A percentile compares a stretch with the other conserved stretches of the same genome.
phyloP scores from a whole-genome alignment of 2,329 filamentous ascomycete species.

The Chalaropsis thielavioides region DNA sequence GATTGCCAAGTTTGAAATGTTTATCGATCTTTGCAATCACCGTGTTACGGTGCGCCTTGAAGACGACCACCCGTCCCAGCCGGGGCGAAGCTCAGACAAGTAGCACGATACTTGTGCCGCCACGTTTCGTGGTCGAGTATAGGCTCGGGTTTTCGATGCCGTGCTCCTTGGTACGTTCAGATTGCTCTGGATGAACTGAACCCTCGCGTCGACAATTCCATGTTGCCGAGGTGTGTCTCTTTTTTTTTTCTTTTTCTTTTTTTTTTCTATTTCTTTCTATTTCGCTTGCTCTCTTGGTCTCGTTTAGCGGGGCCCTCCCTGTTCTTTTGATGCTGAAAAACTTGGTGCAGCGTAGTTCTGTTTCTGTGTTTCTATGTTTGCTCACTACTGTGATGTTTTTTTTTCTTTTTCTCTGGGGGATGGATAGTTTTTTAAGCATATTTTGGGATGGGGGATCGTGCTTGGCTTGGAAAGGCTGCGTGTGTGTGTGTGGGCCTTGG shows the following conservation, averaged over 20 bases:
- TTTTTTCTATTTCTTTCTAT: background rate
- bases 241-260: background rate
- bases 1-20: conserved; percentile 52
- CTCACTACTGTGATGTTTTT: background rate
- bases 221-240: background rate
- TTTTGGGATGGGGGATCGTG: background rate
- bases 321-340: background rate
- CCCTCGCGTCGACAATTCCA: background rate
- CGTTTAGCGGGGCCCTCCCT: background rate
- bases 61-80: conserved; percentile 20
- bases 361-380: background rate
- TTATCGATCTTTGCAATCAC: conserved; percentile 55
- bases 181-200: background rate
- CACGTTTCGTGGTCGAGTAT: background rate
- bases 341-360: conserved; percentile 1
- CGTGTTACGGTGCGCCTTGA: conserved; percentile 46
- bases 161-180: background rate
- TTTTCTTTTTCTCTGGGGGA: background rate
- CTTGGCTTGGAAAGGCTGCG: background rate
- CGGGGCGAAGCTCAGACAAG: conserved; percentile 15
- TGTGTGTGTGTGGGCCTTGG: background rate
- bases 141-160: background rate
- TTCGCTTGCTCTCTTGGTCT: background rate
- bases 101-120: background rate
- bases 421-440: background rate